Percentiles rank a stretch among this genome's conserved stretches.
phyloP scores from a whole-genome alignment of 2,329 filamentous ascomycete species.

The Venturia asperata region DNA sequence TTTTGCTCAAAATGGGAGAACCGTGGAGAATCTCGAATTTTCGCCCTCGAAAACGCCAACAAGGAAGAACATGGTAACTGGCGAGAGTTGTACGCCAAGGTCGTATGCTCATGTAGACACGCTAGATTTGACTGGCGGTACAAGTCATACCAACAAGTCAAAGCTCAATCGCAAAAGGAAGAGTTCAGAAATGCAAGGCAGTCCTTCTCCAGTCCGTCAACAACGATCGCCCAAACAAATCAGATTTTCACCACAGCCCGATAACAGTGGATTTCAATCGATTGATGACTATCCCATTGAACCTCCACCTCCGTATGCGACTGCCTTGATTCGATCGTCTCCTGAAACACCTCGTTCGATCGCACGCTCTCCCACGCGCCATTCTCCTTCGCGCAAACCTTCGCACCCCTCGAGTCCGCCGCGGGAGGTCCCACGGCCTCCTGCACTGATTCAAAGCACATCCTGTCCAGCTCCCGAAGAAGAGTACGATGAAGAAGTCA shows the following conservation, averaged over 20 bases:
- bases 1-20: not conserved
- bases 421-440: not conserved
- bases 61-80: not conserved
- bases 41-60: not conserved
- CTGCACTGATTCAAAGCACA: not conserved
- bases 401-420: not conserved
- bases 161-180: slow-evolving; percentile 16
- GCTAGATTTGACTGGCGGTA: slow-evolving; percentile 16
- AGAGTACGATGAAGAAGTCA: slow-evolving; percentile 14
- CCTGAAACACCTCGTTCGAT: not conserved
- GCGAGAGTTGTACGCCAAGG: not conserved
- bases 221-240: slow-evolving; percentile 12
- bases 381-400: not conserved
- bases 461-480: not conserved
- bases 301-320: slow-evolving; percentile 19
- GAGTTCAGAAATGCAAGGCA: slow-evolving; percentile 17
- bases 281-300: slow-evolving; percentile 19
- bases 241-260: not conserved
- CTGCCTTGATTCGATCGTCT: not conserved
- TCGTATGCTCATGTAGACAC: slow-evolving; percentile 7
- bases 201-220: not conserved
- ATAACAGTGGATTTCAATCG: slow-evolving; percentile 12
- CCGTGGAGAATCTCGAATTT: not conserved
- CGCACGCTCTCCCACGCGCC: not conserved
- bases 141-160: not conserved